Percentiles rank a stretch among this genome's conserved stretches.
Conservation (phyloP, 164 flowering plant species). For the Stephania yunnanensis region DNA sequence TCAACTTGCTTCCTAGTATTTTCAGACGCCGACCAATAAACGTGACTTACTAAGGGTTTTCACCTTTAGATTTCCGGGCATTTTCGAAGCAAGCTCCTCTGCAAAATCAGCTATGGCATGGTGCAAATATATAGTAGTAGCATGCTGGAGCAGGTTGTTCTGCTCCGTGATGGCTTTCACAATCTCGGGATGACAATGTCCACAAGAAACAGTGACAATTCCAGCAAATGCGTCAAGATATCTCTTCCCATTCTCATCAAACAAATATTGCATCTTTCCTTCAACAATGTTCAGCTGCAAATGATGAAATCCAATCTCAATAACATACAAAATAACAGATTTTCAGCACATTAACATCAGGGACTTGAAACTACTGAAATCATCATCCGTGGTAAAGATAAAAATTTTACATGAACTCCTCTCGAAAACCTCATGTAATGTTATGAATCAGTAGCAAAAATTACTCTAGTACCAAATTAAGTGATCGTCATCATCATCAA, state of each 20-base stretch:
- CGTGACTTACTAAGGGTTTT: not conserved
- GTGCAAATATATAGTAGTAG: conserved; percentile 90
- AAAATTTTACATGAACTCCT: not conserved
- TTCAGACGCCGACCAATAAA: not conserved
- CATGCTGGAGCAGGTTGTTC: conserved; percentile 88
- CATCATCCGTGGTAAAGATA: not conserved
- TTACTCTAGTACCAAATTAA: not conserved
- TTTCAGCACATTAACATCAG: no score
- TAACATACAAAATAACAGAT: no score
- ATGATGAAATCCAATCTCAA: not conserved
- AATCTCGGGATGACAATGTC: conserved; percentile 93
- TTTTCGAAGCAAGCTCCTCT: conserved; percentile 87
- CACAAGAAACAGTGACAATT: conserved; percentile 91
- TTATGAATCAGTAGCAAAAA: not conserved
- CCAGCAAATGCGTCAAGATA: conserved; percentile 95
- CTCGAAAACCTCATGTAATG: not conserved
- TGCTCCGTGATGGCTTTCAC: conserved; percentile 77
- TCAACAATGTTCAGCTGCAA: conserved; percentile 89
- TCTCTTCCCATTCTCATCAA: conserved; percentile 79
- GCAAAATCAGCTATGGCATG: conserved; percentile 95
- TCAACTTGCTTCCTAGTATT: conserved; percentile 1
- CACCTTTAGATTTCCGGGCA: conserved; percentile 98
- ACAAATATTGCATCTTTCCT: conserved; percentile 94
- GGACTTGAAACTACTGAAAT: no score
- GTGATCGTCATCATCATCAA: no score